Base-by-base conservation (phyloP, 768 basidiomycete genomes). In the Pholiota molesta region DNA sequence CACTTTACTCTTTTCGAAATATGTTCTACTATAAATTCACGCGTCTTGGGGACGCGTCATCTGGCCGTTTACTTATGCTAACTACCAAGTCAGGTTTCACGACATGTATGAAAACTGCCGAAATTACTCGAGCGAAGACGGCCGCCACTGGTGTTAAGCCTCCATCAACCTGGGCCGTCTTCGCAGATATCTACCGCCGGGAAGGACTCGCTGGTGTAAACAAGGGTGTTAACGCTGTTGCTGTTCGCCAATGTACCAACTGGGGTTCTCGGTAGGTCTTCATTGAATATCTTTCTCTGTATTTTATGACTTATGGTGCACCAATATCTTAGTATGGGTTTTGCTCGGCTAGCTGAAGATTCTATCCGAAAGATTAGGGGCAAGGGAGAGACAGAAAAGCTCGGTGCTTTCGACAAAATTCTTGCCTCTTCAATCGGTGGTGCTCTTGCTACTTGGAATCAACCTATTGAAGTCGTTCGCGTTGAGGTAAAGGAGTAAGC, bases 81-180 rank as follows among this genome's bases (percentile, higher is more conserved):
- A 64, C 45, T 45, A 31, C 49, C 51, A 26, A 52, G 63, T 17
- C 56, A 97, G 95, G 97, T 69, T 95, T 99, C 81, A 97, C 95
- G 78, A 98, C 97, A 45, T 97, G 95, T 77, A 99, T 99, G 97
- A 99, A 99, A 79, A 99, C 97, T 21, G 97, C 87, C 65, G 95
- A 97, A 77, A 99, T 99, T 67, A 98, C 96, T 52, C 90, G 96
- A 68, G 91, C 92, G 71, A 99, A 99, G 77, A 91, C 94, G 68
- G 92, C 89, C 23, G 87, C 90, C 16, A 75, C 84, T 29, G 97
- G 97, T 42, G 83, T 89, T 44, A 90, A 93, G 72, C 94, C 95
- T 11, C 91, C 90, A 57, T 94, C 92, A 57, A 99, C 97, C 1
- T 96, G 94, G 88, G 90, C 90, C 47, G 89, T 99, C 54, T 99